phyloP scores from a whole-genome alignment of 2,329 filamentous ascomycete species.

The Chrysoporthe deuterocubensis region DNA sequence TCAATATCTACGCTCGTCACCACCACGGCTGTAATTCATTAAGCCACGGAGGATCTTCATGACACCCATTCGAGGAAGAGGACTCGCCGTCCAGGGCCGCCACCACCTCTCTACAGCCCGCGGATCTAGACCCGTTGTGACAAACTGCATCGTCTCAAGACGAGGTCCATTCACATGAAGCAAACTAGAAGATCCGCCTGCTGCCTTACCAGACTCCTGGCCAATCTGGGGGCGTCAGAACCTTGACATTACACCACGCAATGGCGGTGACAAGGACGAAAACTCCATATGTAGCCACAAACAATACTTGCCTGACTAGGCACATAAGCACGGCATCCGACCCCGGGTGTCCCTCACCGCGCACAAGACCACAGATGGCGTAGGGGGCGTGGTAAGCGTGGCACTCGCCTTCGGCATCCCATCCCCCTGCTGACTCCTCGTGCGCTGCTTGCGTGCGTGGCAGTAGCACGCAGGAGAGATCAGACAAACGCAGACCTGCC shows the following conservation, averaged over 20 bases:
- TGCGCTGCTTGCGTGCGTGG: constrained; percentile 15
- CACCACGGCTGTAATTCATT: neutral
- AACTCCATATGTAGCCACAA: constrained; percentile 5
- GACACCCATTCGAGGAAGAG: neutral
- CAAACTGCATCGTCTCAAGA: neutral
- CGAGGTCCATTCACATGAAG: constrained; percentile 1
- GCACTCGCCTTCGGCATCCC: constrained; percentile 11
- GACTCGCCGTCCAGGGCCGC: neutral
- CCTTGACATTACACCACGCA: constrained; percentile 19
- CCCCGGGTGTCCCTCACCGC: constrained; percentile 17
- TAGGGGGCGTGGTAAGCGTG: constrained; percentile 13
- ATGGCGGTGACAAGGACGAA: constrained; percentile 22
- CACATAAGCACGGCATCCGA: constrained; percentile 17
- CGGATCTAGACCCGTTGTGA: neutral
- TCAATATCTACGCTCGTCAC: constrained; percentile 2
- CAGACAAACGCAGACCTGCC: neutral
- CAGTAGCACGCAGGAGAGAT: constrained; percentile 6
- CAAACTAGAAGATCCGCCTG: constrained; percentile 5
- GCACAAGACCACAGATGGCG: constrained; percentile 8
- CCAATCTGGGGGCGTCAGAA: constrained; percentile 17
- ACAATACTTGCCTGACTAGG: neutral
- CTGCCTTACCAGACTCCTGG: constrained; percentile 20
- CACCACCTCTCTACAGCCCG: neutral
- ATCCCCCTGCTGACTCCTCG: neutral
- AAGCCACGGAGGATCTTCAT: constrained; percentile 8